These are phyloP conservation scores for Danielia oregonensis DNA, from an alignment of 805 yeast species.

Conservation along the genomic window DNA sequence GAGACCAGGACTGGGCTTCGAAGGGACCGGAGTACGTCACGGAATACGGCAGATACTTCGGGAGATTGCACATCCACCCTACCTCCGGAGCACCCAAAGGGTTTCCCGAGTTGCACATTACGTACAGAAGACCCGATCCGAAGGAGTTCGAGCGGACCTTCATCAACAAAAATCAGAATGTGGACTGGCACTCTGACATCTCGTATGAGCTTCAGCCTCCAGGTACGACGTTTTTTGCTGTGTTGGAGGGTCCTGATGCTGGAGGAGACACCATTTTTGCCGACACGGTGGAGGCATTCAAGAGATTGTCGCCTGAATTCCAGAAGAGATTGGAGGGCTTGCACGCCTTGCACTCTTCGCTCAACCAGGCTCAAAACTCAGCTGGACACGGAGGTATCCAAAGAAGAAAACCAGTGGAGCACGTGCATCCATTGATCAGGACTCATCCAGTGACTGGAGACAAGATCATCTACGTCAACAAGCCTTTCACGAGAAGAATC, in stretches of 20 bases:
- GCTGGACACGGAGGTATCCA: slow-evolving; percentile 29
- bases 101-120: slow-evolving; percentile 33
- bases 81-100: slow-evolving; percentile 35
- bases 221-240: slow-evolving; percentile 31
- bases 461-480: slow-evolving; percentile 29
- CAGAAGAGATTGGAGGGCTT: slow-evolving; percentile 29
- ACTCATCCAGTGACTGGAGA: slow-evolving; percentile 33
- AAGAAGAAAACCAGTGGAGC: slow-evolving; percentile 30
- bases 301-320: slow-evolving; percentile 33
- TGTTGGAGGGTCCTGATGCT: slow-evolving; percentile 33
- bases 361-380: slow-evolving; percentile 28
- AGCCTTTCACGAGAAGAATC: slow-evolving; percentile 31
- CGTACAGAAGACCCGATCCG: slow-evolving; percentile 29
- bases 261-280: slow-evolving; percentile 40
- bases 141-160: slow-evolving; percentile 27
- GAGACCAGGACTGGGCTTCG: slow-evolving; percentile 28
- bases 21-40: slow-evolving; percentile 25
- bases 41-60: slow-evolving; percentile 33
- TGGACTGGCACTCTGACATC: slow-evolving; percentile 37
- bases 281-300: slow-evolving; percentile 35
- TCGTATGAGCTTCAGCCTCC: slow-evolving; percentile 36
- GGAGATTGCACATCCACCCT: slow-evolving; percentile 45
- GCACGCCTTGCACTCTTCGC: slow-evolving; percentile 33
- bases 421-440: slow-evolving; percentile 34
- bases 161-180: slow-evolving; percentile 24